phyloP scores from a whole-genome alignment of 2,329 filamentous ascomycete species.

The Fusarium begoniae region DNA sequence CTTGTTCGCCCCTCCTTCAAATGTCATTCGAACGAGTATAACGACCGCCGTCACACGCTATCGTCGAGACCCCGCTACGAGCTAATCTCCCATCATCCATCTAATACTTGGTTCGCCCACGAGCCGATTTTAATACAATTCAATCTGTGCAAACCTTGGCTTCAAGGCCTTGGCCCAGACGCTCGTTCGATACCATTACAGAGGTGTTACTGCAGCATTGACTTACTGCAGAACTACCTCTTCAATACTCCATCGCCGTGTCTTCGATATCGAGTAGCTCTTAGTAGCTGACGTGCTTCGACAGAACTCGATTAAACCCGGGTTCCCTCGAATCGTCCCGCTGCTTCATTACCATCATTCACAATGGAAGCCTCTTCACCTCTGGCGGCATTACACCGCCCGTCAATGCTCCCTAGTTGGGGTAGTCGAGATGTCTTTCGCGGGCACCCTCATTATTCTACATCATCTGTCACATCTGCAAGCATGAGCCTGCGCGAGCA shows the following conservation, averaged over 20 bases:
- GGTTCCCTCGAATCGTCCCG: conserved; percentile 30
- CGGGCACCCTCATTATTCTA: conserved; percentile 59
- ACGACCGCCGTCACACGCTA: conserved; percentile 44
- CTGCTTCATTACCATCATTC: conserved; percentile 29
- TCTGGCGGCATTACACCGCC: conserved; percentile 88
- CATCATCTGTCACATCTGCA: conserved; percentile 65
- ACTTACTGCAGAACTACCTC: conserved; percentile 43
- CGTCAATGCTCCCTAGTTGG: conserved; percentile 68
- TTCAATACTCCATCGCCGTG: conserved; percentile 29
- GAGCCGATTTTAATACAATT: conserved; percentile 23
- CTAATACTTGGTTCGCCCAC: conserved; percentile 16
- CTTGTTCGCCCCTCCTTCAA: conserved; percentile 39
- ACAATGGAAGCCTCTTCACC: conserved; percentile 94
- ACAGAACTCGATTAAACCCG: conserved; percentile 28
- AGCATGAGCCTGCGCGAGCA: conserved; percentile 84
- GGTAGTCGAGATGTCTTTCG: conserved; percentile 62
- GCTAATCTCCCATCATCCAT: conserved; percentile 28
- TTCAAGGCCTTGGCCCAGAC: conserved; percentile 12
- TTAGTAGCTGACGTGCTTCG: conserved; percentile 32
- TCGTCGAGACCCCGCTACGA: conserved; percentile 39
- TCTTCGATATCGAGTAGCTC: conserved; percentile 40
- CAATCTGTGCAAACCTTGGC: background rate
- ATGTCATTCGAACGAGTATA: conserved; percentile 48
- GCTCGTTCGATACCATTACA: conserved; percentile 22
- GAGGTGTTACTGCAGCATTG: conserved; percentile 47